Conservation (phyloP, 257 asterid species). For the Nemophila menziesii region DNA sequence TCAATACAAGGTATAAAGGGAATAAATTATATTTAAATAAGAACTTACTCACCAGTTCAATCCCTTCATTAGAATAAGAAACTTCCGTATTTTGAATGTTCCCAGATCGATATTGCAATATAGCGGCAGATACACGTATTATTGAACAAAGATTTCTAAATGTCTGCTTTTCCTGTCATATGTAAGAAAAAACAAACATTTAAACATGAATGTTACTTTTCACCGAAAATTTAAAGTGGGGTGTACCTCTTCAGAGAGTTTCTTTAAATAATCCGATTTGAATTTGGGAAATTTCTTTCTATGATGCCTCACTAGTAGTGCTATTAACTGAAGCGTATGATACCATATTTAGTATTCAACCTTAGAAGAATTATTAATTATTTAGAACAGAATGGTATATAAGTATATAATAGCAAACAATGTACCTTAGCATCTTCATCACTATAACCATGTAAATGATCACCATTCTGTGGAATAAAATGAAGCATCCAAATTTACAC, state of each 20-base stretch:
- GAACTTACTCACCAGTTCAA: slow-evolving; percentile 43
- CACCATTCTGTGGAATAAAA: slow-evolving; percentile 40
- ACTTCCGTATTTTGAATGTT: slow-evolving; percentile 25
- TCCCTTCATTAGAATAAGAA: slow-evolving; percentile 30
- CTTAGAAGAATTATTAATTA: background rate
- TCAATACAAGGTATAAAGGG: slow-evolving; percentile 10
- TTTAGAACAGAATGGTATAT: background rate
- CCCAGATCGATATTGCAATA: slow-evolving; percentile 30
- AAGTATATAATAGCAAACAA: slow-evolving; percentile 5
- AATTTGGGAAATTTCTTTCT: slow-evolving; percentile 51
- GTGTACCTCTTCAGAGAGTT: slow-evolving; percentile 37
- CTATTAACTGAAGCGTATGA: slow-evolving; percentile 46
- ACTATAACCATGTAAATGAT: slow-evolving; percentile 52
- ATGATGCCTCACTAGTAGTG: slow-evolving; percentile 64
- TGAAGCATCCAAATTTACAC: slow-evolving; percentile 8
- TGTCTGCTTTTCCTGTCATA: slow-evolving; percentile 36
- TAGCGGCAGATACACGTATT: slow-evolving; percentile 42
- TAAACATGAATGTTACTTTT: background rate
- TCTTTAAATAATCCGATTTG: slow-evolving; percentile 23
- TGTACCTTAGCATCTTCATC: slow-evolving; percentile 54
- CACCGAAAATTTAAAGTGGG: background rate
- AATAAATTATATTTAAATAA: background rate
- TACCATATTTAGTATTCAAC: slow-evolving; percentile 14
- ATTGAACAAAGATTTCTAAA: slow-evolving; percentile 52
- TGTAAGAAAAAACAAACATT: background rate